Evolutionary conservation across 805 yeast species (phyloP), one percentile per base, ranked within the genome.

Genomic region (Debaryomyces maramus): DNA sequence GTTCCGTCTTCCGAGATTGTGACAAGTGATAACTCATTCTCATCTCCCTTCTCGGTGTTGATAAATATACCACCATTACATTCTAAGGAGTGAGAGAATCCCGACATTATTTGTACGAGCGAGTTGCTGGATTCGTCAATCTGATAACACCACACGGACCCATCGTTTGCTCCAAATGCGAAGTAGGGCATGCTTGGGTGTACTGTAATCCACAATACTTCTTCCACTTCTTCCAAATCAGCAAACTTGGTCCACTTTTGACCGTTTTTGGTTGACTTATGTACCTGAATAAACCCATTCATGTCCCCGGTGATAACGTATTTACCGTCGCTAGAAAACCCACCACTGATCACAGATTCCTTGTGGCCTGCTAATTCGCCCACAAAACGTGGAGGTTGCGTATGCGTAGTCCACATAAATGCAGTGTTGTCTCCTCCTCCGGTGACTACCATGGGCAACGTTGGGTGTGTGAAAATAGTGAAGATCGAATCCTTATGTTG

Each of bases 371-470:
- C 69, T 43, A 93, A 67, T 52, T 85, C 81, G 28, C 85, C 81
- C 2, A 88, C 90, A 41, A 85, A 72, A 46, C 82, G 79, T 8
- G 97, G 88, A 22, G 96, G 96, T 44, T 79, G 81, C 2, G 88
- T 73, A 61, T 88, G 95, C 1, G 95, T 83, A 3, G 97, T 88
- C 98, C 98, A 93, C 53, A 93, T 59, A 58, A 80, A 87, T 1
- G 90, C 97, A 18, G 79, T 71, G 60, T 91, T 83, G 61, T 93
- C 99, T 43, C 96, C 98, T 30, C 97, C 98, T 21, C 99, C 99
- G 16, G 91, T 77, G n/a, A 83, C 84, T 6, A 87, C 93, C 60
- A 84, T 62, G 13, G 97, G 97, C 44, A 89, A 71, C 5, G 73
- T 73, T 28, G 97, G 97, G 60, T 93, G 97, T 5, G 81, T 68